phyloP scores from a whole-genome alignment of 441 rosid species.

The Gossypium aridum region DNA sequence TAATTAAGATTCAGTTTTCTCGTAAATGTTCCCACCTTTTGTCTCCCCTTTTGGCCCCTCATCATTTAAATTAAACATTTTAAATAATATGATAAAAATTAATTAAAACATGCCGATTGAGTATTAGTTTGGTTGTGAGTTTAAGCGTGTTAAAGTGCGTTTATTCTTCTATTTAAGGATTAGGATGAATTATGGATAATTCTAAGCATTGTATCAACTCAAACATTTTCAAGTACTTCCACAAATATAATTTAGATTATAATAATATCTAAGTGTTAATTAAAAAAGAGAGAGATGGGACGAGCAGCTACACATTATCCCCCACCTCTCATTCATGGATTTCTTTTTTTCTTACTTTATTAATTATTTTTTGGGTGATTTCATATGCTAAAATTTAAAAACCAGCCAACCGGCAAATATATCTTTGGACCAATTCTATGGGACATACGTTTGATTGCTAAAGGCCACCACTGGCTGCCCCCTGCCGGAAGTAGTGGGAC shows the following conservation, averaged over 20 bases:
- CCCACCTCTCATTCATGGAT: not conserved
- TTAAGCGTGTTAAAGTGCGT: too few species aligned
- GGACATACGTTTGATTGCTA: not conserved
- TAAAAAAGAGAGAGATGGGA: not conserved
- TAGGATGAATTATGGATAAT: too few species aligned
- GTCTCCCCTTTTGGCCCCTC: slow-evolving; percentile 11
- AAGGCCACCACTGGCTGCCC: not conserved
- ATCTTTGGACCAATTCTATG: not conserved
- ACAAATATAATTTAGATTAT: not conserved
- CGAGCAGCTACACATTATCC: not conserved
- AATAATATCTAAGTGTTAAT: not conserved
- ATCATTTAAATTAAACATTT: too few species aligned
- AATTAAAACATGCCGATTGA: too few species aligned
- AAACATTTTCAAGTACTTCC: too few species aligned
- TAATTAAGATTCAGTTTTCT: slow-evolving; percentile 9
- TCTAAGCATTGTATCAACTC: too few species aligned
- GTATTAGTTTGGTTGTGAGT: too few species aligned
- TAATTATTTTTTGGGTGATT: not conserved
- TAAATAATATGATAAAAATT: too few species aligned
- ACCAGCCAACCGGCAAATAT: not conserved
- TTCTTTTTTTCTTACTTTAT: not conserved
- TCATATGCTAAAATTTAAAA: not conserved
- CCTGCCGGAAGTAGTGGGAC: not conserved
- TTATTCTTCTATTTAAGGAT: too few species aligned
- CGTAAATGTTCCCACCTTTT: slow-evolving; percentile 14